phyloP scores from a whole-genome alignment of 2,329 filamentous ascomycete species.

The Aureobasidium subglaciale region DNA sequence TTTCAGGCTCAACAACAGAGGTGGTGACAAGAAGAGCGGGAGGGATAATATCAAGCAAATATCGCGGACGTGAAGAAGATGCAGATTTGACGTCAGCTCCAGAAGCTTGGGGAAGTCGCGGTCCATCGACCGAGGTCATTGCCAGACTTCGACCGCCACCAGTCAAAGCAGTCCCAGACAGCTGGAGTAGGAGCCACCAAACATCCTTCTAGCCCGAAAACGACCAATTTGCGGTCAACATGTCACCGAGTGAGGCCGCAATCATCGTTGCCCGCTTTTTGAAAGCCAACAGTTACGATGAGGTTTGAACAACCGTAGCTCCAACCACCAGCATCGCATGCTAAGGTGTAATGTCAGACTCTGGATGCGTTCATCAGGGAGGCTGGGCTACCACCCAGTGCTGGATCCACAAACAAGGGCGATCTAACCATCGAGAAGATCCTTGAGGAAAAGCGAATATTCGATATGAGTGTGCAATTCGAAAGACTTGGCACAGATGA shows the following conservation, averaged over 20 bases:
- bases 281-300: constrained; percentile 30
- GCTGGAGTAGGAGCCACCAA: not conserved
- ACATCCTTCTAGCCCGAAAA: not conserved
- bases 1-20: constrained; percentile 5
- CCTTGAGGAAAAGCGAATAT: constrained; percentile 54
- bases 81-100: constrained; percentile 9
- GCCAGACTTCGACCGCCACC: constrained; percentile 1
- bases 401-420: constrained; percentile 36
- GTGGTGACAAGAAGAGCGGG: not conserved
- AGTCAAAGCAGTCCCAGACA: constrained; percentile 4
- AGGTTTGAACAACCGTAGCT: constrained; percentile 23
- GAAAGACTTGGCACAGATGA: constrained; percentile 48
- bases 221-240: constrained; percentile 15
- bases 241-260: constrained; percentile 29
- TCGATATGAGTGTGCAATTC: constrained; percentile 49
- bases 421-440: constrained; percentile 52
- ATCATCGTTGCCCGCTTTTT: constrained; percentile 32
- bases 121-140: constrained; percentile 8
- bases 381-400: constrained; percentile 46
- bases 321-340: not conserved
- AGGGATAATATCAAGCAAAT: not conserved
- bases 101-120: constrained; percentile 1
- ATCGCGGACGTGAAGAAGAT: constrained; percentile 3
- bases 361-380: constrained; percentile 52
- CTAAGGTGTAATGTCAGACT: constrained; percentile 35